These are phyloP conservation scores for Chalaropsis ovoidea DNA, from an alignment of 2,329 filamentous ascomycete genomes.

Conservation along the genomic window DNA sequence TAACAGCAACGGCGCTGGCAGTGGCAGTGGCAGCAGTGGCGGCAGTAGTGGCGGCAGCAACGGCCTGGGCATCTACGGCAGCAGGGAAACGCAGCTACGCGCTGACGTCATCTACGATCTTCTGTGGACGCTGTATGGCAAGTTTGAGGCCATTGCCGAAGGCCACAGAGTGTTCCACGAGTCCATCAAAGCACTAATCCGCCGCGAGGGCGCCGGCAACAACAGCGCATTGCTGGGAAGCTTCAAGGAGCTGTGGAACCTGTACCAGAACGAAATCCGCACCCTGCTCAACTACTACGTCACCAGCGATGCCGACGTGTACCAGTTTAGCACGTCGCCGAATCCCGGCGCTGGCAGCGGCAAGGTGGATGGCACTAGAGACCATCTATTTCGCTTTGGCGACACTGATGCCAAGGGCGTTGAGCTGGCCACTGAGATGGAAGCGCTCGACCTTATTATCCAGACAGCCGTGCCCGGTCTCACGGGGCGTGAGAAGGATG, in stretches of 20 bases:
- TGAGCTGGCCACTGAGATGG: constrained; percentile 73
- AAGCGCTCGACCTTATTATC: constrained; percentile 82
- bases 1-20: constrained; percentile 40
- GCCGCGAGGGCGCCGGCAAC: constrained; percentile 62
- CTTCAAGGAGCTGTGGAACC: constrained; percentile 94
- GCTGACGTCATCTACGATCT: constrained; percentile 84
- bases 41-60: constrained; percentile 36
- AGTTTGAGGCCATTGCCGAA: constrained; percentile 94
- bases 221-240: constrained; percentile 62
- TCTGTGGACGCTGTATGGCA: constrained; percentile 84
- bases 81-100: constrained; percentile 63
- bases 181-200: constrained; percentile 74
- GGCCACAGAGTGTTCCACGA: constrained; percentile 91
- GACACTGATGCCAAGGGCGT: constrained; percentile 72
- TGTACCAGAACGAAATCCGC: constrained; percentile 95
- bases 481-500: constrained; percentile 59
- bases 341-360: constrained; percentile 37
- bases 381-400: constrained; percentile 74
- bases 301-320: constrained; percentile 74
- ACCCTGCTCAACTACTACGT: constrained; percentile 92
- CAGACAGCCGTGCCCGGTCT: constrained; percentile 85
- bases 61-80: constrained; percentile 53
- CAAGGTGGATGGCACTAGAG: constrained; percentile 37
- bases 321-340: constrained; percentile 50
- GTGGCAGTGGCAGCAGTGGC: not conserved